Base-by-base conservation (phyloP, 2,329 filamentous ascomycete genomes). In the Cladorrhinum sp. region DNA sequence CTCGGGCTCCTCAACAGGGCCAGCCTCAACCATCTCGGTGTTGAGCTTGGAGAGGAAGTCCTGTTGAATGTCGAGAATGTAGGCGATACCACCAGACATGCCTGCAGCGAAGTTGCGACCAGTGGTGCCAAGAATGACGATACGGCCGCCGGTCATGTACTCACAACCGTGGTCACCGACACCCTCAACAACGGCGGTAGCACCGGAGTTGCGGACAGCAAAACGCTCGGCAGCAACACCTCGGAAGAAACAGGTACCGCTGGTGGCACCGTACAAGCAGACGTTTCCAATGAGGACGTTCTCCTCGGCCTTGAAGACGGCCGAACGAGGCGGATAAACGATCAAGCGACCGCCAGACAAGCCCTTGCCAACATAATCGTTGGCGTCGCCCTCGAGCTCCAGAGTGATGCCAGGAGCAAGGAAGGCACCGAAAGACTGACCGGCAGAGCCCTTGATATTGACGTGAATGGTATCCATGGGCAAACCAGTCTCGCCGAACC, bases 11-110 rank as follows among this genome's bases (percentile, higher is more conserved):
- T 94, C 90, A 50, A 98, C 80, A 8, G 85, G 83, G 53, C 89
- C 90, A 24, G 94, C 87, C 77, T 97, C 93, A 68, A 98, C 94
- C 94, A 98, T 96, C 80, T 98, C 94, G 72, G 87, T 89, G 79
- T 98, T 98, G 78, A 97, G 89, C 84, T 97, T 97, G 69, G 88
- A 86, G 75, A 90, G 82, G 80, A 97, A 96, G 77, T 97, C 92
- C 66, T 89, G 85, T 74, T 94, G 85, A 72, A 95, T 89, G 72
- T 98, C 94, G 28, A 98, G 85, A 58, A 97, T 86, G 71, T 96
- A 98, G 18, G 93, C 93, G 71, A 98, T 97, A 82, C 94, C 94
- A 73, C 94, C 94, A 71, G 93, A 97, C 94, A 98, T 98, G 82
- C 94, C 94, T 64, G 94, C 94, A 69, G 93, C 94, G 72, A 98